Base-by-base conservation (phyloP, 768 basidiomycete genomes). In the Plicaturopsis crispa region DNA sequence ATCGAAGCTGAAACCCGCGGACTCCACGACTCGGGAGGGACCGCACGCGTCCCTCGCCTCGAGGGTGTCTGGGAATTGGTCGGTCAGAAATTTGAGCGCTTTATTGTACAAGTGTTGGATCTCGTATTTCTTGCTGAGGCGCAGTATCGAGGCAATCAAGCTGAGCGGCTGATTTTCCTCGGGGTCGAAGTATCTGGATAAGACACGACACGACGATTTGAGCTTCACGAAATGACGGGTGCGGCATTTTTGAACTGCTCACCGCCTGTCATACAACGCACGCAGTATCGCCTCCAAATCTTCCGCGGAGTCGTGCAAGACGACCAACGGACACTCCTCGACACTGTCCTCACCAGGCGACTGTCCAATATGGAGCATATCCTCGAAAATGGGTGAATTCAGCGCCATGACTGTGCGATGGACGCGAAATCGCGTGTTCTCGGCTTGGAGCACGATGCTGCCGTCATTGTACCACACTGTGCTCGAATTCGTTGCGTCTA, bases 401-500 rank as follows among this genome's bases (percentile, higher is more conserved):
- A 36, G 30, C n/a, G 48, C 36, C 12, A 49, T 42, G 26, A 47
- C 44, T 17, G 42, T 43, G 19, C 44, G 41, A 28, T 49, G 48
- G 6, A 47, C 46, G n/a, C 45, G 45, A 30, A 49, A 49, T 13
- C 46, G 20, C 18, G 41, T 22, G 4, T 40, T 42, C 12, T 44
- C 38, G 6, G 54, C 56, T n/a, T 50, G 54, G 14, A 61, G 41
- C 7, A 61, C 52, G 31, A 60, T 46, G 40, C 54, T 60, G 19
- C 60, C 60, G 39, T 61, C 60, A 22, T 50, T 43, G 36, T 50
- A 53, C 43, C 57, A 61, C 4, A 61, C 48, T 12, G 48, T 33
- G 2, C 50, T 49, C 40, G 57, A 46, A 17, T 35, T 24, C n/a
- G n/a, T n/a, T n/a, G n/a, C n/a, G n/a, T n/a, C n/a, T n/a, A n/a